These are phyloP conservation scores for Solanum rostratum DNA, from an alignment of 257 asterid genomes.

Conservation along the genomic window DNA sequence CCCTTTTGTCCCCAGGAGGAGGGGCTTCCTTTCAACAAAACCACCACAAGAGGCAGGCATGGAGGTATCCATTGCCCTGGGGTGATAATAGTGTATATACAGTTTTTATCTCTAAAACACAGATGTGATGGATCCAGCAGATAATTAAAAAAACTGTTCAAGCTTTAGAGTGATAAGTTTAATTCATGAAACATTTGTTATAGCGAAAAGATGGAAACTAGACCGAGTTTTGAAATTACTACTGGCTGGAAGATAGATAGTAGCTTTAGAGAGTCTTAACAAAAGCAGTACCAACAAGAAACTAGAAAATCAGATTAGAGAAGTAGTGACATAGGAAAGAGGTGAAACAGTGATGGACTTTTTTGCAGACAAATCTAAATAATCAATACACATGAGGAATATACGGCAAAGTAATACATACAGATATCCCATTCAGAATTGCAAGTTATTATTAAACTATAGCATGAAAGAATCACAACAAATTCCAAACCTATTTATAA, in stretches of 20 bases:
- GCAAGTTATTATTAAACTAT: neutral
- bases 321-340: neutral
- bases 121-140: neutral
- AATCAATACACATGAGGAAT: neutral
- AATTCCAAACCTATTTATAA: neutral
- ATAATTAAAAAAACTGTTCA: neutral
- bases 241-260: neutral
- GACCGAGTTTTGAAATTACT: neutral
- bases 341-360: neutral
- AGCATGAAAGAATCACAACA: neutral
- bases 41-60: neutral
- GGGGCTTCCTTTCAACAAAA: neutral
- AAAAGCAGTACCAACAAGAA: neutral
- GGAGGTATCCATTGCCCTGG: neutral
- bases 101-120: neutral
- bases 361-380: neutral
- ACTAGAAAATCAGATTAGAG: neutral
- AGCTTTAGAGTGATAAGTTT: neutral
- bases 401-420: neutral
- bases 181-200: neutral
- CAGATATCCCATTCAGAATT: neutral
- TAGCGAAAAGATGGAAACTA: neutral
- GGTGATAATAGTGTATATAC: neutral
- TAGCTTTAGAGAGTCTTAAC: neutral
- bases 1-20: neutral